Evolutionary conservation across 1,284 basidiomycete genomes (phyloP).

Genomic region (Melanopsichium pennsylvanicum): DNA sequence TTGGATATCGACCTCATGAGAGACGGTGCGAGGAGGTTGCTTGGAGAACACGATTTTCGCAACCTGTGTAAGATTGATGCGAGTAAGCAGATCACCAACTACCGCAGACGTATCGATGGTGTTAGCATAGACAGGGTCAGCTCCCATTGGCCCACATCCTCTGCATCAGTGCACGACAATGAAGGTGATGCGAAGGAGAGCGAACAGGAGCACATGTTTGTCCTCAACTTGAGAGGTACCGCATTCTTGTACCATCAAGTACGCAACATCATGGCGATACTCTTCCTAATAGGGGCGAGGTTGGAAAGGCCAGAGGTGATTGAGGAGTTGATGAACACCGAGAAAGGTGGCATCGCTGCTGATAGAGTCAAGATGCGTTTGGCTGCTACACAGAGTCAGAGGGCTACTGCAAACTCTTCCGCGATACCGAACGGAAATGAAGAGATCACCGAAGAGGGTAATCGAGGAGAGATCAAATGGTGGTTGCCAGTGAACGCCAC

Average conservation of each 20-base stretch:
- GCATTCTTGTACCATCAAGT: slow-evolving; percentile 98
- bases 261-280: slow-evolving; percentile 89
- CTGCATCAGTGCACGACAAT: no score
- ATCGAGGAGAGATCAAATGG: slow-evolving; percentile 28
- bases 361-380: slow-evolving; percentile 38
- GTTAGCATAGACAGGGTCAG: slow-evolving; percentile 71
- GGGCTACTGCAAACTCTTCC: slow-evolving; percentile 2
- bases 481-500: slow-evolving; percentile 38
- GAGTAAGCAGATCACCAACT: slow-evolving; percentile 87
- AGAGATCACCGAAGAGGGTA: no score
- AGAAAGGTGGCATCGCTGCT: slow-evolving; percentile 49
- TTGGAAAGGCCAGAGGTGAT: slow-evolving; percentile 80
- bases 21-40: slow-evolving; percentile 75
- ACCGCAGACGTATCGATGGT: slow-evolving; percentile 73
- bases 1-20: slow-evolving; percentile 73
- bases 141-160: slow-evolving; percentile 41
- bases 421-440: no score
- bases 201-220: slow-evolving; percentile 68
- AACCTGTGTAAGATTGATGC: slow-evolving; percentile 96
- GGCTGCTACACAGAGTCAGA: not conserved
- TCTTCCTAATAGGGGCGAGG: slow-evolving; percentile 86
- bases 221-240: slow-evolving; percentile 85
- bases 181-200: not conserved
- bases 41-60: slow-evolving; percentile 94
- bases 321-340: slow-evolving; percentile 77